Base-by-base conservation (phyloP, 2,329 filamentous ascomycete species). In the Decorospora gaudefroyi region DNA sequence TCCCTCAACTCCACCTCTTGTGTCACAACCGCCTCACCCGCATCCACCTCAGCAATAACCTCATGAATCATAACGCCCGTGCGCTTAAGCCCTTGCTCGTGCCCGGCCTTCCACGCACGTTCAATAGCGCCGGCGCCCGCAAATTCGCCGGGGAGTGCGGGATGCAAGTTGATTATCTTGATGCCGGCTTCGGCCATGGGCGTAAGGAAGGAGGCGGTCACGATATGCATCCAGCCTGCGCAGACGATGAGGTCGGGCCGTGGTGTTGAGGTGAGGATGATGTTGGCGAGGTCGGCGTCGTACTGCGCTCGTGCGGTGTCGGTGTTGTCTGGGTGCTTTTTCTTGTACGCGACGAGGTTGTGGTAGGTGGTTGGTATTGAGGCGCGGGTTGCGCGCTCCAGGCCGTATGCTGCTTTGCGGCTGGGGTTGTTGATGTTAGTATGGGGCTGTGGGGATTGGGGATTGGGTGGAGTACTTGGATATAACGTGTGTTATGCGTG, bases 61-160 rank as follows among this genome's bases (percentile, higher is more conserved):
- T 91, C 86, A 72, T 96, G 90, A 11, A 90, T 83, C 91, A 95
- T 96, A 40, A 95, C 85, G 0, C 91, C 90, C 0, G 82, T 90
- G 53, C 78, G 79, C 53, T 79, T 79, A 55, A 87, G 78, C 59
- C 84, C 80, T 7, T 89, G 79, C 52, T 79, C 80, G 64, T 84
- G 71, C 65, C 87, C 90, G 44, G 88, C 89, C 32, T 81, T 78
- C 71, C 83, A 90, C 3, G 90, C 89, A 16, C 88, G 78, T 59
- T 87, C 82, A 58, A 96, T 95, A 11, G 90, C 90, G 54, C 80
- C 72, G 53, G 84, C 82, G 4, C 90, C 90, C 55, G 91, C 87
- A 65, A 90, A 91, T 59, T 84, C 79, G 1, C 87, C 87, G 62
- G 79, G 86, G 27, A 88, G 70, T 3, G 86, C 83, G 8, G 89